These are phyloP conservation scores for Wickerhamomyces bisporus DNA, from an alignment of 805 yeast genomes.

Conservation along the genomic window DNA sequence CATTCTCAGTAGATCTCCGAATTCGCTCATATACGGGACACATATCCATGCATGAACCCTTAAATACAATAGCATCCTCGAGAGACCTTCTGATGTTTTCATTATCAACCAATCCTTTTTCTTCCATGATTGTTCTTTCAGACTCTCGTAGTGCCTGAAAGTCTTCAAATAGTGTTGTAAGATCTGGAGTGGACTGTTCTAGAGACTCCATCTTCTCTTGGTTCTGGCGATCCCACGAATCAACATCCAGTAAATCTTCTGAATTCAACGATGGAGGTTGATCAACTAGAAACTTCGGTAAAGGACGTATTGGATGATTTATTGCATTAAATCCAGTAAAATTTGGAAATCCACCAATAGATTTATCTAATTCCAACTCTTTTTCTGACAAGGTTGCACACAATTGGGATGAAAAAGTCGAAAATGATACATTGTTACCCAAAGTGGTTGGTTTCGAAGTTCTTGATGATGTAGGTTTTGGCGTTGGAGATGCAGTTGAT, in stretches of 20 bases:
- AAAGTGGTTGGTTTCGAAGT: no score
- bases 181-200: slow-evolving; percentile 50
- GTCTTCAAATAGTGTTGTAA: slow-evolving; percentile 69
- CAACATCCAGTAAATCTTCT: slow-evolving; percentile 25
- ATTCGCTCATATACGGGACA: slow-evolving; percentile 93
- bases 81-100: slow-evolving; percentile 77
- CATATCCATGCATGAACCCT: slow-evolving; percentile 90
- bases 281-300: slow-evolving; percentile 32
- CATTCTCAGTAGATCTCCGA: slow-evolving; percentile 80
- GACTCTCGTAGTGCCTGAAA: slow-evolving; percentile 66
- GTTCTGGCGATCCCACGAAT: slow-evolving; percentile 72
- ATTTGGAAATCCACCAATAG: slow-evolving; percentile 22
- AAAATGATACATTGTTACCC: no score
- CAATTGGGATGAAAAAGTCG: no score
- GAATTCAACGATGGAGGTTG: slow-evolving; percentile 32
- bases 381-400: no score
- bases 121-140: slow-evolving; percentile 78
- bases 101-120: slow-evolving; percentile 76
- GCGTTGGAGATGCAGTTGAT: slow-evolving; percentile 1
- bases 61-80: slow-evolving; percentile 82
- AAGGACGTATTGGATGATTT: slow-evolving; percentile 17
- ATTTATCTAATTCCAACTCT: slow-evolving; percentile 10
- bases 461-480: not conserved
- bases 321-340: slow-evolving; percentile 3
- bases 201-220: slow-evolving; percentile 54